Conservation (phyloP, 75 land plant genomes). For the Gnetum montanum region DNA sequence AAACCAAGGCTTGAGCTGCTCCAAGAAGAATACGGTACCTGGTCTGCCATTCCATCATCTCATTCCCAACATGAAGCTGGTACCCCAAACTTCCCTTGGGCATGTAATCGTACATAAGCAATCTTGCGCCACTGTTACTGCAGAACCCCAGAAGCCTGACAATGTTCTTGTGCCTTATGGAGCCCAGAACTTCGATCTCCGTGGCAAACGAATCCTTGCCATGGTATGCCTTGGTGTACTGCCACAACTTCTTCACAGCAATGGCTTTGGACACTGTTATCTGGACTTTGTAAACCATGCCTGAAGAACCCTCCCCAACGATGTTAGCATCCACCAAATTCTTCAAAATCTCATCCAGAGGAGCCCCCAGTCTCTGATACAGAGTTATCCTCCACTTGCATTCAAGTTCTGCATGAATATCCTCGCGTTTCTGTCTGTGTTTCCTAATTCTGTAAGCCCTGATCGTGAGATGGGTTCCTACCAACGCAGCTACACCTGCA, state of each 20-base stretch:
- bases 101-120: constrained; percentile 83
- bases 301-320: constrained; percentile 68
- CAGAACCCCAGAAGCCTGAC: constrained; percentile 72
- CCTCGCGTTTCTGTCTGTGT: constrained; percentile 6
- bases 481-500: constrained; percentile 23
- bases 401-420: constrained; percentile 34
- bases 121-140: constrained; percentile 42
- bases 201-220: constrained; percentile 44
- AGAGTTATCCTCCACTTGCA: constrained; percentile 80
- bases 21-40: constrained; percentile 70
- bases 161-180: constrained; percentile 78
- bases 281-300: constrained; percentile 52
- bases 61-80: constrained; percentile 45
- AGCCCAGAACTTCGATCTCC: constrained; percentile 63
- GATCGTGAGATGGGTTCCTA: constrained; percentile 26
- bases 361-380: constrained; percentile 64
- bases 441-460: constrained; percentile 3
- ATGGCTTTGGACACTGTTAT: constrained; percentile 32
- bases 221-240: constrained; percentile 28
- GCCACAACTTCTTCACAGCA: constrained; percentile 73
- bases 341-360: constrained; percentile 42
- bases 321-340: constrained; percentile 40
- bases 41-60: constrained; percentile 59
- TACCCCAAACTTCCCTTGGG: constrained; percentile 62
- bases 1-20: constrained; percentile 78